Percentiles rank a stretch among this genome's conserved stretches.
phyloP scores from a whole-genome alignment of 805 yeast genomes.

The Teunomyces cretensis region DNA sequence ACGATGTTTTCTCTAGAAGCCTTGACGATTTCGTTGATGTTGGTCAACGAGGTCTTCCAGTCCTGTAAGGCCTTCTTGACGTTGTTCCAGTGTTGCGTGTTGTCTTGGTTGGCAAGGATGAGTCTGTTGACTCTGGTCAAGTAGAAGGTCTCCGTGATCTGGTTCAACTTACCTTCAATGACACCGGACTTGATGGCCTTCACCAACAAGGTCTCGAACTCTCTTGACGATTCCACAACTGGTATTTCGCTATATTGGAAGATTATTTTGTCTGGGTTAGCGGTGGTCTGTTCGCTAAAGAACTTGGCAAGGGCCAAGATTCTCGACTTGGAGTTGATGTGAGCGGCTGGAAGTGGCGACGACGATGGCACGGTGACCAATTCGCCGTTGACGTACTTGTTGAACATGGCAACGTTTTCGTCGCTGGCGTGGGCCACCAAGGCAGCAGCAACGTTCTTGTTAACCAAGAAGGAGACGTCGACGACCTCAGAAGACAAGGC shows the following conservation, averaged over 20 bases:
- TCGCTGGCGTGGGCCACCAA: slow-evolving; percentile 26
- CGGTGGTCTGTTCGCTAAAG: slow-evolving; percentile 19
- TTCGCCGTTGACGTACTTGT: slow-evolving; percentile 36
- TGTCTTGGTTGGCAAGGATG: slow-evolving; percentile 37
- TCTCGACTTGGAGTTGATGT: slow-evolving; percentile 35
- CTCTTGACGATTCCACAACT: slow-evolving; percentile 24
- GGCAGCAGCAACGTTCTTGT: slow-evolving; percentile 38
- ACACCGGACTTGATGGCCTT: slow-evolving; percentile 45
- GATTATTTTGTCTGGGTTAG: slow-evolving; percentile 21
- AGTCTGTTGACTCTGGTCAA: slow-evolving; percentile 42
- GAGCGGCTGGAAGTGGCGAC: slow-evolving; percentile 13
- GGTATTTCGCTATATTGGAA: slow-evolving; percentile 41
- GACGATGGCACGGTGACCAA: slow-evolving; percentile 21
- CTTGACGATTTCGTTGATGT: slow-evolving; percentile 41
- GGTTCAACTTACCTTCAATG: slow-evolving; percentile 46
- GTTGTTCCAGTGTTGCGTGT: slow-evolving; percentile 35
- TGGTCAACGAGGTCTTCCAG: slow-evolving; percentile 42
- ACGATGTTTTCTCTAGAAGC: slow-evolving; percentile 44
- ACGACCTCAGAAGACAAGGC: slow-evolving; percentile 36
- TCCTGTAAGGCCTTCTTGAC: slow-evolving; percentile 34
- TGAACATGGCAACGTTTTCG: slow-evolving; percentile 28
- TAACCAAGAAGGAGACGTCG: slow-evolving; percentile 43
- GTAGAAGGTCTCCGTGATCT: slow-evolving; percentile 39
- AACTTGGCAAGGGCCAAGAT: slow-evolving; percentile 41
- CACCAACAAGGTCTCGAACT: slow-evolving; percentile 40